Percentiles rank a stretch among this genome's conserved stretches.
phyloP scores from a whole-genome alignment of 345 rosid species.

The Combretum micranthum region DNA sequence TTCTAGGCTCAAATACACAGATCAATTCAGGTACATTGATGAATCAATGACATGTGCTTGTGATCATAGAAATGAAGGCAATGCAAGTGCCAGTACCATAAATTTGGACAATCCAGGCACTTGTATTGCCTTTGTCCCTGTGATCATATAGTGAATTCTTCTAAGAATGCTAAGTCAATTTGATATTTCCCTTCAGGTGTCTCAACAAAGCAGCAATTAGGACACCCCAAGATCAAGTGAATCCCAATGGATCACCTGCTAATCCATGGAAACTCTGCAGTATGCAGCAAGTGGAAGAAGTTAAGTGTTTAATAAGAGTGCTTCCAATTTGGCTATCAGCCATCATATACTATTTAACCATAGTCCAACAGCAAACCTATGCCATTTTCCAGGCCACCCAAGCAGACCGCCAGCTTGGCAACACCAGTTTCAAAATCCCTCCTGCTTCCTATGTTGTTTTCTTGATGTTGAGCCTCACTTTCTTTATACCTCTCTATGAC shows the following conservation, averaged over 20 bases:
- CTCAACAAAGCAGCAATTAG: slow-evolving; percentile 42
- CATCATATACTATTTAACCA: slow-evolving; percentile 18
- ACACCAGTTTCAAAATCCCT: slow-evolving; percentile 23
- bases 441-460: slow-evolving; percentile 39
- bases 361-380: slow-evolving; percentile 39
- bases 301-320: slow-evolving; percentile 37
- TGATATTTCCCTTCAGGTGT: slow-evolving; percentile 18
- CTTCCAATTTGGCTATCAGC: slow-evolving; percentile 37
- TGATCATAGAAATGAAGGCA: too few species aligned
- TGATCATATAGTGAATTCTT: neutral
- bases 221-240: slow-evolving; percentile 23
- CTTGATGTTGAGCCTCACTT: slow-evolving; percentile 31
- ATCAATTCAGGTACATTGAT: slow-evolving; percentile 35
- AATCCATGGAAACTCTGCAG: slow-evolving; percentile 51
- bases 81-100: too few species aligned
- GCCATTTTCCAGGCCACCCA: slow-evolving; percentile 47
- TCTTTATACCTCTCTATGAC: slow-evolving; percentile 42
- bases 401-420: slow-evolving; percentile 28
- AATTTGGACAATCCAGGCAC: too few species aligned
- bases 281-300: slow-evolving; percentile 52
- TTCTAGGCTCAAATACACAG: slow-evolving; percentile 29
- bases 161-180: neutral
- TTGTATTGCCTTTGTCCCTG: too few species aligned
- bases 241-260: slow-evolving; percentile 36
- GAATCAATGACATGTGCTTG: neutral